Conservation (phyloP, 441 rosid species). For the Erodium moschatum region DNA sequence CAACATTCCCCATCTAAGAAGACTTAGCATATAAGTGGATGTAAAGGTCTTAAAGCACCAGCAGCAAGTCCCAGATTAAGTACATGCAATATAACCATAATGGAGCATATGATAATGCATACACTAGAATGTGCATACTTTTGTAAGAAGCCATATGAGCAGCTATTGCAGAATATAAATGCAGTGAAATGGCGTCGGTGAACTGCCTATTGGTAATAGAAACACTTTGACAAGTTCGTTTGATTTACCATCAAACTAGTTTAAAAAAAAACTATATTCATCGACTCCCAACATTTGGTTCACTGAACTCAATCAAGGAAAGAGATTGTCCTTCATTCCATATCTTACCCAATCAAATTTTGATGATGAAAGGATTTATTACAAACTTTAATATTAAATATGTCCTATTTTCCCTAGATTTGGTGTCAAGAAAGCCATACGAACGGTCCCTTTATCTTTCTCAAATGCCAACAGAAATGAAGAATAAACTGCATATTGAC, state of each 20-base stretch:
- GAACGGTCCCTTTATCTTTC: not conserved
- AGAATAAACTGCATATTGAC: not conserved
- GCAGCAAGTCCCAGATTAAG: conserved; percentile 5
- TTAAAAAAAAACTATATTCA: not conserved
- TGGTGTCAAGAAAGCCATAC: not conserved
- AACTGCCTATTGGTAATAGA: not conserved
- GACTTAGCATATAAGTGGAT: not conserved
- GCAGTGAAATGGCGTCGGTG: not conserved
- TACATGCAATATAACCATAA: not conserved
- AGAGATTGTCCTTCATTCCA: not conserved
- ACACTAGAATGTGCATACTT: not conserved
- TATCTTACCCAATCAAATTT: not conserved
- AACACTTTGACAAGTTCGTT: not conserved
- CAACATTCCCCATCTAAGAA: not conserved
- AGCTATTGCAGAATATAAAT: not conserved
- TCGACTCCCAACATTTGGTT: not conserved
- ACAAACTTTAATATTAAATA: not conserved
- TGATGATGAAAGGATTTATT: not conserved
- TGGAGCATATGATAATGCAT: not conserved
- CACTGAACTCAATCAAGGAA: not conserved
- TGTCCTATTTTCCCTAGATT: not conserved
- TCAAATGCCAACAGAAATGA: not conserved
- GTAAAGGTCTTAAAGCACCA: not conserved
- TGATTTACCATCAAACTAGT: not conserved
- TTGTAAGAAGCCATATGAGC: not conserved